Conservation (phyloP, 2,329 filamentous ascomycete genomes). For the Aspergillus luchuensis region DNA sequence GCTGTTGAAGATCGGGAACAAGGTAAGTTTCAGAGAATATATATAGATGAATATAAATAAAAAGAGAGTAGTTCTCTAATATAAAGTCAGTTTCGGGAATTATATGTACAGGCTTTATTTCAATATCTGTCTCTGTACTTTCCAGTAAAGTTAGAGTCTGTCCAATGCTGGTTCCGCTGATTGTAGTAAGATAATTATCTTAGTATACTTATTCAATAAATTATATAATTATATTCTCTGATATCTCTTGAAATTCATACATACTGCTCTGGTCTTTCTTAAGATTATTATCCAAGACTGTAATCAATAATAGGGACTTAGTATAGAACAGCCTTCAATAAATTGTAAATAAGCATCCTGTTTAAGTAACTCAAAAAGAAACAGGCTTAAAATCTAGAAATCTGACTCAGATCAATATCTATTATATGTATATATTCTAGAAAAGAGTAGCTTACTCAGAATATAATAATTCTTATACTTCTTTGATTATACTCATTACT, state of each 20-base stretch:
- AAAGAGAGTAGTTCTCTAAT: not conserved
- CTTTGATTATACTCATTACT: too few species aligned
- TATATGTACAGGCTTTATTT: not conserved
- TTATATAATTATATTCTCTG: slow-evolving; percentile 8
- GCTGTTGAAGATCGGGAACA: slow-evolving; percentile 3
- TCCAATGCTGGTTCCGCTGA: not conserved
- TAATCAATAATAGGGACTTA: not conserved
- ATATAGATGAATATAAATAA: slow-evolving; percentile 9
- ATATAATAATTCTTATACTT: too few species aligned
- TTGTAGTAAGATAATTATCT: slow-evolving; percentile 7
- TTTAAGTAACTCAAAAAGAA: too few species aligned
- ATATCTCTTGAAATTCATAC: slow-evolving; percentile 6
- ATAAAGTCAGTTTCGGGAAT: not conserved
- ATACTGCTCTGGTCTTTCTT: not conserved
- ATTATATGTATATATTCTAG: too few species aligned
- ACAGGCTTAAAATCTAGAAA: too few species aligned
- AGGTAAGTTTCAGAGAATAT: slow-evolving; percentile 16
- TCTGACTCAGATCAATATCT: too few species aligned
- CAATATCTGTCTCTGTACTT: too few species aligned
- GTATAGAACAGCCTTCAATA: slow-evolving; percentile 7
- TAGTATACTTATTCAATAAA: slow-evolving; percentile 16
- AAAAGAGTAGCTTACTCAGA: too few species aligned
- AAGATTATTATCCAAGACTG: not conserved
- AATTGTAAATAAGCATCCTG: slow-evolving; percentile 4
- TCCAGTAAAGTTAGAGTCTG: not conserved